Conservation (phyloP, 768 basidiomycete species). For the Dioszegia crocea region DNA sequence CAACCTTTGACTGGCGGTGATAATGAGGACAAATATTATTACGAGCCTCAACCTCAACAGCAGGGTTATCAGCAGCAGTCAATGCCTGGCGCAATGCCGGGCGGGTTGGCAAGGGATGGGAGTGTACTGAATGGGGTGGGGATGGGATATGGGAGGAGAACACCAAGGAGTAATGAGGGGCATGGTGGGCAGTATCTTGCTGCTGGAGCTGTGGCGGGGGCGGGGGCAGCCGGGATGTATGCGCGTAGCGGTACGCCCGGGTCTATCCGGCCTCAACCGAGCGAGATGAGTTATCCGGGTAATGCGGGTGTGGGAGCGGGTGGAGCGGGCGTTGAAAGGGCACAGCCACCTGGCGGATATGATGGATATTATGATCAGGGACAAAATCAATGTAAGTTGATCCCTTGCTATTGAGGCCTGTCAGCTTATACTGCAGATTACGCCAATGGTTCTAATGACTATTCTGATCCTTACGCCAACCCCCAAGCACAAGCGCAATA, state of each 20-base stretch:
- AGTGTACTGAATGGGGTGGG: conserved; percentile 20
- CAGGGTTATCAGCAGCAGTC: not conserved
- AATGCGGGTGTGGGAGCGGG: conserved; percentile 41
- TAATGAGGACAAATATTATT: conserved; percentile 36
- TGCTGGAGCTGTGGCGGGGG: conserved; percentile 4
- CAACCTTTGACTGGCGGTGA: conserved; percentile 23
- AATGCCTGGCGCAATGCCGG: conserved; percentile 28
- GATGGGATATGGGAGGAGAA: conserved; percentile 38
- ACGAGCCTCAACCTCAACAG: conserved; percentile 21
- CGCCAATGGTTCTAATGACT: conserved; percentile 4
- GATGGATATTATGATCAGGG: conserved; percentile 1
- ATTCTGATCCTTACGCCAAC: not conserved
- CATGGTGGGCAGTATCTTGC: conserved; percentile 12
- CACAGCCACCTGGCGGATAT: conserved; percentile 3
- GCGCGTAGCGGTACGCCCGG: conserved; percentile 15
- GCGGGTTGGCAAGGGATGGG: conserved; percentile 21
- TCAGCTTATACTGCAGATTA: not conserved
- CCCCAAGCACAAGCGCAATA: conserved; percentile 4
- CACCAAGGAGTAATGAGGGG: conserved; percentile 10
- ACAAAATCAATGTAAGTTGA: conserved; percentile 16
- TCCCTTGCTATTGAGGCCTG: not conserved
- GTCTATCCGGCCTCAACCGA: not conserved
- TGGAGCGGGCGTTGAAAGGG: conserved; percentile 23
- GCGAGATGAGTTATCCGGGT: conserved; percentile 29
- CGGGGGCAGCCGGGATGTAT: conserved; percentile 3